Base-by-base conservation (phyloP, 495 filamentous ascomycete genomes). In the Clavariopsis aquatica region DNA sequence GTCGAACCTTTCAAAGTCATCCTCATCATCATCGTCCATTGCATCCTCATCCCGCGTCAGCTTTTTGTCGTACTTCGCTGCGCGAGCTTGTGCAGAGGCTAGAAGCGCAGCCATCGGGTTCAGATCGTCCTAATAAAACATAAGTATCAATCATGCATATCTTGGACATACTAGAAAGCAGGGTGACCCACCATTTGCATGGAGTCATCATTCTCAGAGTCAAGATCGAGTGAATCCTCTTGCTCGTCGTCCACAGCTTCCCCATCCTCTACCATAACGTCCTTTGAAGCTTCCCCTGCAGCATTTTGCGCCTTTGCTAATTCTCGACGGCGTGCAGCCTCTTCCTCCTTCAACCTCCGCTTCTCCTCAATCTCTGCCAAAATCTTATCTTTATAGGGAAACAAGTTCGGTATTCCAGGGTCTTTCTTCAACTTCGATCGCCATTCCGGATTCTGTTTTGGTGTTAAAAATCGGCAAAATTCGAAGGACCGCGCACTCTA, bases 321-420 rank as follows among this genome's bases (percentile, higher is more conserved):
- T 69, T 96, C 90, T 52, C 84, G 82, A 52, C 83, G 83, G 59
- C 83, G 83, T 68, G 81, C 79, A 68, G 82, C 81, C 67, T 96
- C 92, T 74, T 96, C 94, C 56, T 83, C 84, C 79, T 92, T 97
- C 74, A 83, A 71, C 31, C 87, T 81, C 76, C 86, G 88, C 62
- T 83, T 86, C 74, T 96, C 90, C 78, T 98, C 95, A 69, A 98
- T 96, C 75, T 98, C 91, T 27, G 90, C 84, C 46, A 98, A 82
- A 20, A 98, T 83, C 79, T 89, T 91, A 72, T 97, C 95, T 79
- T 98, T 98, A 83, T 93, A 96, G 13, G 94, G 94, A 78, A 96
- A 98, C 26, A 96, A 83, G 73, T 96, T 98, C 52, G 94, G 94
- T 55, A 98, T 97, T 60, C 93, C 93, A 38, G 92, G 92, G 74